Evolutionary conservation across 2,329 filamentous ascomycete species (phyloP).

Genomic region (Colletotrichum salicis): DNA sequence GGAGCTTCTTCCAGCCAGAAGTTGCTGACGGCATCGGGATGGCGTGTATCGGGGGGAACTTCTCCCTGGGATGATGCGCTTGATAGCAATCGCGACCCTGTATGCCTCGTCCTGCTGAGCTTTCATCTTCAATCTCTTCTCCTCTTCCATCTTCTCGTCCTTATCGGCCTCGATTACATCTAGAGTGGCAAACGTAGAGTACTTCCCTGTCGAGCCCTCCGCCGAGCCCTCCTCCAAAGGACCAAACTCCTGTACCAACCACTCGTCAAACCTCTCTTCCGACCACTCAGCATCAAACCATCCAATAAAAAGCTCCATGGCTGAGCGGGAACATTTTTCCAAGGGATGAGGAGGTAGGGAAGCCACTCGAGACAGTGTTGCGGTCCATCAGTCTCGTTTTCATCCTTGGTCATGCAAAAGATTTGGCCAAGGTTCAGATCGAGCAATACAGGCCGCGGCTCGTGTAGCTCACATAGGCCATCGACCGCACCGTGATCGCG

Average conservation of each 20-base stretch:
- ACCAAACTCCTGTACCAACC: not conserved
- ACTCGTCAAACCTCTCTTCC: not conserved
- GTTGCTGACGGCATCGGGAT: too few relatives aligned
- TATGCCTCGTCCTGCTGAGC: too few relatives aligned
- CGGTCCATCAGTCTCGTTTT: too few relatives aligned
- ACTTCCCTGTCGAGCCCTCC: not conserved
- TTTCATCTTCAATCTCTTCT: too few relatives aligned
- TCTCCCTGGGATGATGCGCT: too few relatives aligned
- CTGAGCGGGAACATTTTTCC: not conserved
- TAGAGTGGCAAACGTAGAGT: not conserved
- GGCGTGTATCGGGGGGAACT: too few relatives aligned
- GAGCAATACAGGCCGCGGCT: not conserved
- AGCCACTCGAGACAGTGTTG: not conserved
- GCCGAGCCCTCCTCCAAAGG: not conserved
- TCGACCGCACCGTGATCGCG: too few relatives aligned
- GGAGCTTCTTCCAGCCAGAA: too few relatives aligned
- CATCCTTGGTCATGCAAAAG: too few relatives aligned
- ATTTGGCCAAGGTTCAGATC: not conserved
- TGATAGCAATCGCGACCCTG: too few relatives aligned
- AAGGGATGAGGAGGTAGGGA: not conserved
- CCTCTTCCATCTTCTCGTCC: too few relatives aligned
- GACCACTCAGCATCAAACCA: not conserved
- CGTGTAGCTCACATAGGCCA: not conserved
- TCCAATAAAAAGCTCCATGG: not conserved
- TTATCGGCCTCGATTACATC: not conserved